Evolutionary conservation across 2,329 filamentous ascomycete genomes (phyloP), one percentile per base, ranked within the genome.

Genomic region (Ilyonectria destructans): DNA sequence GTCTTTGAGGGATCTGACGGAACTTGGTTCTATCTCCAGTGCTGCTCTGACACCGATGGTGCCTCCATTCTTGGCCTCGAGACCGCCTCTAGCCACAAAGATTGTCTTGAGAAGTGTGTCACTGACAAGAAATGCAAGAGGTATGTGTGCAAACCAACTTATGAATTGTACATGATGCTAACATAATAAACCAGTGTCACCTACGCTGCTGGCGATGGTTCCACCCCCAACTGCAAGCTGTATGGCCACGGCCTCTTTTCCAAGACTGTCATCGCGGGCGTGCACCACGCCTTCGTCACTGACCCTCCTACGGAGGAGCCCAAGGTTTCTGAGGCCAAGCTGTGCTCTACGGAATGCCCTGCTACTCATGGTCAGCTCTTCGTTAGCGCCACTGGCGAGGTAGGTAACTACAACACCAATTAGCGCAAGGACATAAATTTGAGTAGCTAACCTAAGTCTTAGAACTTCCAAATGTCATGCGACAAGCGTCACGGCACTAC

Each of bases 1-100:
- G 64, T 70, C 51, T 70, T 57, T 31, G 62, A 70, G 52, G 69
- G 69, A 6, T 63, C 63, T 9, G 66, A 70, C 33, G 69, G 69
- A 59, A 70, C 69, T n/a, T 70, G 66, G 69, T 70, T 67, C 57
- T 70, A 70, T 29, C 46, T 65, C 13, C 69, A 70, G 40, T 70
- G 66, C 52, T 69, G 69, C 60, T 54, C 64, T 7, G 65, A 71
- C 23, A 62, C 70, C 8, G 45, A 59, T 19, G 62, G 48, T 4
- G 68, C 70, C 1, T 61, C 57, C 4, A 26, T 67, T 29, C 46
- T 67, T 13, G 67, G 59, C 7, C 51, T 62, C 33, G 56, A 43
- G 51, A 43, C 46, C 6, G 62, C 59, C 4, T 58, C 55, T 4
- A 60, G 46, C 40, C 62, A 70, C 45, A 55, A 67, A 23, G 65